Conservation (phyloP, 2,329 filamentous ascomycete genomes). For the Aspergillus pseudoviridinutans region DNA sequence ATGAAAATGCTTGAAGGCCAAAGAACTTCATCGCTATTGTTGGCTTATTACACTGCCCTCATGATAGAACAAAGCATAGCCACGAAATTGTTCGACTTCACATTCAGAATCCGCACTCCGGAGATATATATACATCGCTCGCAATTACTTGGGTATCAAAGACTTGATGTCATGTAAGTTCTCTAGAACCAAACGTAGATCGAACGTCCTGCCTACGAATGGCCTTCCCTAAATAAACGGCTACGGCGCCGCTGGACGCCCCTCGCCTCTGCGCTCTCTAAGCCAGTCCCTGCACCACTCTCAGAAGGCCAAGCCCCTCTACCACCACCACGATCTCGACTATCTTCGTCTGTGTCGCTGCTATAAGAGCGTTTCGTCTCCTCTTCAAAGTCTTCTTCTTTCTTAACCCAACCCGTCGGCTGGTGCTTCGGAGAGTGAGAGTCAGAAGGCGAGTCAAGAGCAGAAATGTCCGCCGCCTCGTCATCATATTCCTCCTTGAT, state of each 20-base stretch:
- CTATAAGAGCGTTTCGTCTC: not conserved
- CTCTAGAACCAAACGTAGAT: not conserved
- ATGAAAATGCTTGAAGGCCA: not conserved
- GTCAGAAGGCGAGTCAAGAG: conserved; percentile 3
- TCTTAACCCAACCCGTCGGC: conserved; percentile 18
- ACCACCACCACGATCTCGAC: conserved; percentile 5
- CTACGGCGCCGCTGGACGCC: conserved; percentile 33
- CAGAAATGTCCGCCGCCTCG: conserved; percentile 1
- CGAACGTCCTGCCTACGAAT: not conserved
- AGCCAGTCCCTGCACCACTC: conserved; percentile 54
- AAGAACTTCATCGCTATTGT: not conserved
- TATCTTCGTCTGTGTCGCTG: conserved; percentile 7
- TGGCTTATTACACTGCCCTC: not conserved
- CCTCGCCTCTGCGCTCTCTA: conserved; percentile 29
- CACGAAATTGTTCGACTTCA: not conserved
- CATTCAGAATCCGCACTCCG: not conserved
- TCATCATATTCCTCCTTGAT: conserved; percentile 21
- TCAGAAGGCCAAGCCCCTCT: conserved; percentile 27
- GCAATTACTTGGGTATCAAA: conserved; percentile 2
- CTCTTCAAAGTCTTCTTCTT: conserved; percentile 17
- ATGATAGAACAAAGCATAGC: not conserved
- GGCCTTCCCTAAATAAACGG: conserved; percentile 18
- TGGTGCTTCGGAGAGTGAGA: conserved; percentile 2
- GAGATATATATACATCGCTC: not conserved
- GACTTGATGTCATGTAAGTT: not conserved